A percentile compares a stretch with the other conserved stretches of the same genome.
Conservation (phyloP, 2,329 filamentous ascomycete species). For the Pseudogymnoascus sp. region DNA sequence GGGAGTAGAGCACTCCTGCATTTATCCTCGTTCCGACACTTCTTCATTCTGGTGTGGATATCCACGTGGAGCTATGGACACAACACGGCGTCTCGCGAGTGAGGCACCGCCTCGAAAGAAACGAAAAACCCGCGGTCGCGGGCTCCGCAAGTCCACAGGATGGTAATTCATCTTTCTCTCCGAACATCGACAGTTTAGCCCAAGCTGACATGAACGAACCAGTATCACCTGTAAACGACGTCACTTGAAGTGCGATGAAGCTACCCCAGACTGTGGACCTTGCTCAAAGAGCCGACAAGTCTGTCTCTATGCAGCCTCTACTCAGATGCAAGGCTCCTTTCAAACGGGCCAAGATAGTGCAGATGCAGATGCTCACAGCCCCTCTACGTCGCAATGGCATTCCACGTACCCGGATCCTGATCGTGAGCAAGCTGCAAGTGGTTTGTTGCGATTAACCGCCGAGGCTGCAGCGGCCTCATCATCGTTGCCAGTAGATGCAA, state of each 20-base stretch:
- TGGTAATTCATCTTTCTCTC: constrained; percentile 22
- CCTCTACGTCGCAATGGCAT: not conserved
- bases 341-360: not conserved
- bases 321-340: not conserved
- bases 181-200: not conserved
- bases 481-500: not conserved
- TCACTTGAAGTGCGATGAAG: constrained; percentile 43
- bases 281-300: constrained; percentile 38
- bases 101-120: constrained; percentile 9
- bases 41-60: not conserved
- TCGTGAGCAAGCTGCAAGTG: constrained; percentile 10
- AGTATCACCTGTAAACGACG: constrained; percentile 38
- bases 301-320: constrained; percentile 32
- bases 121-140: constrained; percentile 34
- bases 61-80: not conserved
- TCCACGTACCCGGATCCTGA: constrained; percentile 8
- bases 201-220: constrained; percentile 11
- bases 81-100: not conserved
- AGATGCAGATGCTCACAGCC: not conserved
- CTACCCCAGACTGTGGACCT: constrained; percentile 37
- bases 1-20: not conserved
- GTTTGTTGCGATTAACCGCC: constrained; percentile 6
- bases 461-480: not conserved
- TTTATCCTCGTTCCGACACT: not conserved
- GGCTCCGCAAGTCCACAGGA: constrained; percentile 38